phyloP scores from a whole-genome alignment of 1,139 yeast genomes.

The Magnusiomyces paraingens region DNA sequence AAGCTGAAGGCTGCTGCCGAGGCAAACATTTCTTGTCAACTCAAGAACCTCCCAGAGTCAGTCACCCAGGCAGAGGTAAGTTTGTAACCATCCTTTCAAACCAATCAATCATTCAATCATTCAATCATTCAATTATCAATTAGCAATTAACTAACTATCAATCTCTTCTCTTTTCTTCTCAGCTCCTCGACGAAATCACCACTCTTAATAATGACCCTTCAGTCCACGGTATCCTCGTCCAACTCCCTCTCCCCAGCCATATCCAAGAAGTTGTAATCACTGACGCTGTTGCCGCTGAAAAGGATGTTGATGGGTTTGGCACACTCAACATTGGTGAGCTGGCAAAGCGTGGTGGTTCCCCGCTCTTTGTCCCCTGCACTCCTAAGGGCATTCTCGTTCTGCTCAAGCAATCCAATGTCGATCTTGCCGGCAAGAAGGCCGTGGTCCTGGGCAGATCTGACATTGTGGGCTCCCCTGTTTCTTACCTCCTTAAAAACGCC shows the following conservation, averaged over 20 bases:
- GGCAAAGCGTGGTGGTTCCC: constrained; percentile 81
- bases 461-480: constrained; percentile 92
- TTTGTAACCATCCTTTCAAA: constrained; percentile 6
- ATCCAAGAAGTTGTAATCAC: constrained; percentile 76
- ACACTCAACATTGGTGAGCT: constrained; percentile 87
- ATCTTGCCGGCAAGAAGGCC: constrained; percentile 71
- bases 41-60: constrained; percentile 60
- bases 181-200: constrained; percentile 53
- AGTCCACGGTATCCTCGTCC: constrained; percentile 87
- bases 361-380: constrained; percentile 87
- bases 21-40: constrained; percentile 67
- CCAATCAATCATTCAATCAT: not conserved
- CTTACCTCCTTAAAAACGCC: constrained; percentile 68
- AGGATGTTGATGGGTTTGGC: constrained; percentile 97
- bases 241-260: constrained; percentile 82
- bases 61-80: constrained; percentile 32
- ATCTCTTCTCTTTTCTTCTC: constrained; percentile 18
- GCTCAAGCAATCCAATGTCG: constrained; percentile 55
- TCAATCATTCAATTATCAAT: not conserved
- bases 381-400: constrained; percentile 90
- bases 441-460: constrained; percentile 95
- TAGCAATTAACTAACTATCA: constrained; percentile 4
- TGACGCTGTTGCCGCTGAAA: constrained; percentile 63
- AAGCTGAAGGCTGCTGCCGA: constrained; percentile 84
- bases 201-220: constrained; percentile 57